A percentile compares a stretch with the other conserved stretches of the same genome.
These are phyloP conservation scores for Brasilioporus rufonigricans DNA, from an alignment of 768 basidiomycete genomes.

Conservation along the genomic window DNA sequence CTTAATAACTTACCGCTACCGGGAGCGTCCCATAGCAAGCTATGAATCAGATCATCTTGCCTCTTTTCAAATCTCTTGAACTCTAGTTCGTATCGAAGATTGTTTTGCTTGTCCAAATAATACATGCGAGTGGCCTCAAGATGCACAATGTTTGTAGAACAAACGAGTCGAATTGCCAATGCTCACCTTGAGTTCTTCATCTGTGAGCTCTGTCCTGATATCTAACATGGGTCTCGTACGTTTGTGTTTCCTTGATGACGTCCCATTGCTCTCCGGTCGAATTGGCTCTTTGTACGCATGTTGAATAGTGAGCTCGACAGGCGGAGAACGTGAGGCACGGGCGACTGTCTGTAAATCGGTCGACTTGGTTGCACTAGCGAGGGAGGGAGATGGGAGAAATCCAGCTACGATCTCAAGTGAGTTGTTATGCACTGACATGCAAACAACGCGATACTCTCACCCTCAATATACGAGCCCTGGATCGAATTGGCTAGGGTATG, in stretches of 20 bases:
- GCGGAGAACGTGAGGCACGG: constrained; percentile 2
- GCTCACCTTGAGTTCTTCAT: constrained; percentile 73
- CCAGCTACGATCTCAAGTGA: constrained; percentile 3
- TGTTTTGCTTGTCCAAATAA: constrained; percentile 63
- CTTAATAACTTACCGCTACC: constrained; percentile 49
- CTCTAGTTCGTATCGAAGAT: constrained; percentile 48
- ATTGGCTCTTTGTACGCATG: neutral
- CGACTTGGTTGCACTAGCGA: constrained; percentile 4
- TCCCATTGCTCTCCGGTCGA: neutral
- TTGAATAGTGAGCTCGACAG: neutral
- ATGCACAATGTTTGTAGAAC: neutral
- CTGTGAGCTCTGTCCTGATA: constrained; percentile 73
- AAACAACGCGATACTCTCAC: constrained; percentile 5
- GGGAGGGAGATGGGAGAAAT: neutral
- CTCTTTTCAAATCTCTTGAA: constrained; percentile 57
- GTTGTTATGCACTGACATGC: neutral
- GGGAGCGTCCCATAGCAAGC: constrained; percentile 68
- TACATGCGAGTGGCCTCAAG: constrained; percentile 57
- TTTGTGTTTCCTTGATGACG: constrained; percentile 42
- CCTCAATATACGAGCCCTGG: neutral
- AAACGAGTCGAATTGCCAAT: neutral
- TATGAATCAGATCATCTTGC: constrained; percentile 50
- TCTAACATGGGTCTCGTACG: constrained; percentile 60
- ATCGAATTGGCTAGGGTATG: neutral
- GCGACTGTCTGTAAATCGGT: neutral